Conservation (phyloP, 495 filamentous ascomycete genomes). For the Lophium mytilinum region DNA sequence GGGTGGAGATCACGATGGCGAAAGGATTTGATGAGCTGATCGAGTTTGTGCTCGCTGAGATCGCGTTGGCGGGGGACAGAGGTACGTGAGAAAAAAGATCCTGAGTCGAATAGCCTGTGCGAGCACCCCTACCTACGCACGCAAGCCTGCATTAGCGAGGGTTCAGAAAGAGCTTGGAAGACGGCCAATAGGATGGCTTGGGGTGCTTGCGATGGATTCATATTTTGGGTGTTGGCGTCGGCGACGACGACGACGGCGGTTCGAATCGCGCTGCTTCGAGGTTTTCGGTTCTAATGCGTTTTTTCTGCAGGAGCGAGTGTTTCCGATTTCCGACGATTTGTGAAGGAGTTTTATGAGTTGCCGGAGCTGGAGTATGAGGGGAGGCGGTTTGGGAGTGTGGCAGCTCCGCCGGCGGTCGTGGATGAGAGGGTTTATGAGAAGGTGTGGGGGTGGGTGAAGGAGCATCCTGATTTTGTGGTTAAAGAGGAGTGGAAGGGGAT, state of each 20-base stretch:
- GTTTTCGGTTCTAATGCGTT: not conserved
- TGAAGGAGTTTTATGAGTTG: slow-evolving; percentile 12
- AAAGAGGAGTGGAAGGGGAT: slow-evolving; percentile 36
- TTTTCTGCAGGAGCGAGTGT: slow-evolving; percentile 15
- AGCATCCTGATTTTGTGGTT: slow-evolving; percentile 46
- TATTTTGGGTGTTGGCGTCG: not conserved
- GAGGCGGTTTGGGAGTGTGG: not conserved
- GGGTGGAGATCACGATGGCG: slow-evolving; percentile 43
- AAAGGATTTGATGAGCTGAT: slow-evolving; percentile 61
- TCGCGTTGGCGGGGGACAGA: slow-evolving; percentile 59
- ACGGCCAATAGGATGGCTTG: too few relatives aligned
- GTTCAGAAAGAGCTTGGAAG: not conserved
- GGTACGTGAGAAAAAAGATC: slow-evolving; percentile 55
- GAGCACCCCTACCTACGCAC: slow-evolving; percentile 3
- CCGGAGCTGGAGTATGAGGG: not conserved
- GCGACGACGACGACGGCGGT: not conserved
- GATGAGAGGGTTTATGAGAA: slow-evolving; percentile 41
- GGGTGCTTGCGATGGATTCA: too few relatives aligned
- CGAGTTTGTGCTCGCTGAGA: slow-evolving; percentile 60
- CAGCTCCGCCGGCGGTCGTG: slow-evolving; percentile 20
- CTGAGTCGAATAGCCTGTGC: too few relatives aligned
- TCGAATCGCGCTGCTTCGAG: not conserved
- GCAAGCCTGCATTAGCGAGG: slow-evolving; percentile 13
- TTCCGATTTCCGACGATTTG: slow-evolving; percentile 17
- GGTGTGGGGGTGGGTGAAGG: slow-evolving; percentile 50